These are phyloP conservation scores for Chiua virens DNA, from an alignment of 768 basidiomycete genomes.

Conservation along the genomic window DNA sequence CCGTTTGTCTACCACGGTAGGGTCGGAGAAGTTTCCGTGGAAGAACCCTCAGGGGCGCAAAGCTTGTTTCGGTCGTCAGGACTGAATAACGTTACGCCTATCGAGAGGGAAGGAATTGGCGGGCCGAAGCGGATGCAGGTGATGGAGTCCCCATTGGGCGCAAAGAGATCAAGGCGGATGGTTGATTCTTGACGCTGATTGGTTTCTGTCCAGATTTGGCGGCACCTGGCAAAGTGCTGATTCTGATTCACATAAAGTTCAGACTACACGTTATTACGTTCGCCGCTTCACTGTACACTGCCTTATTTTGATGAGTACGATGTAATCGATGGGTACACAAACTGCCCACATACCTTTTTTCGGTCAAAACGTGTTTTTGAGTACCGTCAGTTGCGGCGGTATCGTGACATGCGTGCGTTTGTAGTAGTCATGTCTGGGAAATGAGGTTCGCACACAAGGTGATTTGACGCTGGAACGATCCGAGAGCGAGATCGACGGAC, in stretches of 20 bases:
- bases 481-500: no score
- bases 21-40: slow-evolving; percentile 22
- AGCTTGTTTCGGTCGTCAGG: slow-evolving; percentile 16
- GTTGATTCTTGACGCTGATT: slow-evolving; percentile 12
- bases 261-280: no score
- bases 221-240: no score
- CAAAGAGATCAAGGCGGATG: slow-evolving; percentile 24
- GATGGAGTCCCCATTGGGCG: slow-evolving; percentile 30
- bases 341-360: no score
- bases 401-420: not conserved
- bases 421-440: not conserved
- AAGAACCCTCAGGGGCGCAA: slow-evolving; percentile 13
- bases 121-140: slow-evolving; percentile 23
- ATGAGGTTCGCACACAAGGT: not conserved
- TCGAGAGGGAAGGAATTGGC: slow-evolving; percentile 37
- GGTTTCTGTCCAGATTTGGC: not conserved
- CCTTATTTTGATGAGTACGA: no score
- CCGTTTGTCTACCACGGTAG: slow-evolving; percentile 12
- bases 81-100: slow-evolving; percentile 52
- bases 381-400: no score
- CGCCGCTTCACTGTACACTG: no score
- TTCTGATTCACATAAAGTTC: no score
- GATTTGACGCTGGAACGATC: no score
- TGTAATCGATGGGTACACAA: no score
- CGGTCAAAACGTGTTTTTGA: no score